These are phyloP conservation scores for Aspergillus ochraceus DNA, from an alignment of 2,329 filamentous ascomycete genomes.

Conservation along the genomic window DNA sequence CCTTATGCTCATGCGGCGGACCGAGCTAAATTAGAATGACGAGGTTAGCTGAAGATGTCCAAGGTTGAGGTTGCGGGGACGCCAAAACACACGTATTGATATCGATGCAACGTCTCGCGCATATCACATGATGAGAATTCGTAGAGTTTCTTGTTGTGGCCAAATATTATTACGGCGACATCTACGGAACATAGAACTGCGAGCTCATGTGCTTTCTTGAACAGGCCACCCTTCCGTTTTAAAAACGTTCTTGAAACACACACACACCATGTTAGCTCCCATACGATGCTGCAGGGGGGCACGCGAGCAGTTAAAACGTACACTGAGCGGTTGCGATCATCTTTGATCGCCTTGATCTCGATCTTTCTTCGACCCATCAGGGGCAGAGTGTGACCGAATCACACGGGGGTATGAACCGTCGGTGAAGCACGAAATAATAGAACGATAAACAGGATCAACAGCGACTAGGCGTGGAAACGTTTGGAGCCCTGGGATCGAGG, in stretches of 20 bases:
- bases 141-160: slow-evolving; percentile 98
- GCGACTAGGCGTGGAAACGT: slow-evolving; percentile 7
- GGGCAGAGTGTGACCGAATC: slow-evolving; percentile 15
- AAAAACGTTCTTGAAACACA: slow-evolving; percentile 73
- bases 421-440: slow-evolving; percentile 12
- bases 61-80: slow-evolving; percentile 2
- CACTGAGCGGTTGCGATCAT: slow-evolving; percentile 97
- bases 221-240: slow-evolving; percentile 96
- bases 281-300: background rate
- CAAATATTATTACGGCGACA: slow-evolving; percentile 97
- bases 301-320: slow-evolving; percentile 53
- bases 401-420: slow-evolving; percentile 6
- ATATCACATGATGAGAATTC: slow-evolving; percentile 96
- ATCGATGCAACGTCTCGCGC: slow-evolving; percentile 81
- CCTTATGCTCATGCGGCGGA: slow-evolving; percentile 92
- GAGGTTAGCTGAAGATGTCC: slow-evolving; percentile 16
- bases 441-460: slow-evolving; percentile 2
- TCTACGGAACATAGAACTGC: slow-evolving; percentile 98
- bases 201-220: slow-evolving; percentile 99
- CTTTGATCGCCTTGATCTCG: slow-evolving; percentile 99
- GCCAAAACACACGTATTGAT: slow-evolving; percentile 77
- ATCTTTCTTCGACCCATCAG: slow-evolving; percentile 97
- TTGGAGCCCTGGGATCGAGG: slow-evolving; percentile 3
- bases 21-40: slow-evolving; percentile 67
- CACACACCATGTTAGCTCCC: slow-evolving; percentile 4